These are phyloP conservation scores for Boletus mariae DNA, from an alignment of 1,284 basidiomycete species.

Conservation along the genomic window DNA sequence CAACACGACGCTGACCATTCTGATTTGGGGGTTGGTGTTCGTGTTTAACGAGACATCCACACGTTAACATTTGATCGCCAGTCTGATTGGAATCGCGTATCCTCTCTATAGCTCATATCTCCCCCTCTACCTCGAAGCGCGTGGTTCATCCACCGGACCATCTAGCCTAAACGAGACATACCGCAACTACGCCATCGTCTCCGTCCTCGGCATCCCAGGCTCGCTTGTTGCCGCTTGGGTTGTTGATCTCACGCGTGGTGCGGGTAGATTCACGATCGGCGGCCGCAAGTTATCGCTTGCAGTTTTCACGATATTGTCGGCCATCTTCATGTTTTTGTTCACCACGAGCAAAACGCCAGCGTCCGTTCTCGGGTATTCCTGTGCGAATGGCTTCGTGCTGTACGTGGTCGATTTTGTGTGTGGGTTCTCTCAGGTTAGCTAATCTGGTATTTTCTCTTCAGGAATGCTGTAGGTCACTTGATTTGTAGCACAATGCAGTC, in stretches of 20 bases:
- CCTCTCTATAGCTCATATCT: constrained; percentile 56
- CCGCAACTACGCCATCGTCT: constrained; percentile 49
- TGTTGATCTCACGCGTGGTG: constrained; percentile 46
- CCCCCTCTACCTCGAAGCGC: constrained; percentile 47
- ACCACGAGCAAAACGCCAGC: constrained; percentile 50
- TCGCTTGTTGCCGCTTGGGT: constrained; percentile 52
- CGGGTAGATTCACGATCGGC: constrained; percentile 34
- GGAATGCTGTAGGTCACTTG: constrained; percentile 32
- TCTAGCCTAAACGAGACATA: constrained; percentile 38
- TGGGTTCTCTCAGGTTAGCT: constrained; percentile 16
- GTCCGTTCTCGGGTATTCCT: constrained; percentile 52
- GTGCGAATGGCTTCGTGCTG: constrained; percentile 48
- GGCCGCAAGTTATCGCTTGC: constrained; percentile 54
- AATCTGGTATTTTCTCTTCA: constrained; percentile 4
- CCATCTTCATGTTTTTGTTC: constrained; percentile 59
- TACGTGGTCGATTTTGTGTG: constrained; percentile 3
- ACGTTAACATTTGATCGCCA: constrained; percentile 12
- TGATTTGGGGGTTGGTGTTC: constrained; percentile 47
- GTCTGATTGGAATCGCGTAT: constrained; percentile 57
- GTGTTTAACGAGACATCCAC: too few species aligned
- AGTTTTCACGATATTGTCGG: constrained; percentile 47
- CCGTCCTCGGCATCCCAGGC: constrained; percentile 53
- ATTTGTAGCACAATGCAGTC: background rate
- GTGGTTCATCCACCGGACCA: constrained; percentile 33
- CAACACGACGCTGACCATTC: constrained; percentile 51